Percentiles rank a stretch among this genome's conserved stretches.
These are phyloP conservation scores for Suillus alpinus DNA, from an alignment of 768 basidiomycete genomes.

Conservation along the genomic window DNA sequence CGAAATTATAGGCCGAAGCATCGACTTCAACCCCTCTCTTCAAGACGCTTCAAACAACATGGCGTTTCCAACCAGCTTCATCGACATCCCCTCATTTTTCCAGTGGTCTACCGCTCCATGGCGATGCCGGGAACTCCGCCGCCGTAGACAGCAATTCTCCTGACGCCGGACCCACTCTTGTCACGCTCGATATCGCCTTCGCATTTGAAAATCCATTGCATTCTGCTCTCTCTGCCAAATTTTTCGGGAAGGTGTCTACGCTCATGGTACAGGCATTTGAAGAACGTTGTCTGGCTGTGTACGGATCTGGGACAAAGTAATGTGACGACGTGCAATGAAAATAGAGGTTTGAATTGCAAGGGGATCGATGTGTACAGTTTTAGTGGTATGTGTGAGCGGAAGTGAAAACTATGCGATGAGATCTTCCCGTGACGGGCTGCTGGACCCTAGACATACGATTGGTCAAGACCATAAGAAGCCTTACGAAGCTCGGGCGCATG, in stretches of 20 bases:
- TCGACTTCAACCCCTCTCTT: conserved; percentile 73
- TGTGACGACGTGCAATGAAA: background rate
- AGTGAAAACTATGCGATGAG: background rate
- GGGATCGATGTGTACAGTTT: background rate
- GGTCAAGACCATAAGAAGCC: background rate
- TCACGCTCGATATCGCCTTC: conserved; percentile 82
- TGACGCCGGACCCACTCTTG: conserved; percentile 59
- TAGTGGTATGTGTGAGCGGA: too few relatives aligned
- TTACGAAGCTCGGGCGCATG: background rate
- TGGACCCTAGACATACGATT: background rate
- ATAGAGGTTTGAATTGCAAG: background rate
- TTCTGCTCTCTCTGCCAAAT: conserved; percentile 75
- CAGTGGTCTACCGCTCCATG: conserved; percentile 9
- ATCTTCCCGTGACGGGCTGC: background rate
- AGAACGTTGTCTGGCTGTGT: conserved; percentile 71
- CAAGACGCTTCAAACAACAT: conserved; percentile 65
- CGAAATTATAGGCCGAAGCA: conserved; percentile 56
- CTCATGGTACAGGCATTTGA: conserved; percentile 95
- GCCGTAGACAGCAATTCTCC: background rate
- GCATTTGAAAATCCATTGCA: conserved; percentile 87
- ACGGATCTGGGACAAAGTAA: conserved; percentile 45
- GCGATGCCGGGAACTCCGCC: background rate
- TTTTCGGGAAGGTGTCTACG: conserved; percentile 84
- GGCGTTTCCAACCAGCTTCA: conserved; percentile 68
- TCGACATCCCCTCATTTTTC: conserved; percentile 39